Evolutionary conservation across 106 monocot species (phyloP).

Genomic region (Dioscorea alata): DNA sequence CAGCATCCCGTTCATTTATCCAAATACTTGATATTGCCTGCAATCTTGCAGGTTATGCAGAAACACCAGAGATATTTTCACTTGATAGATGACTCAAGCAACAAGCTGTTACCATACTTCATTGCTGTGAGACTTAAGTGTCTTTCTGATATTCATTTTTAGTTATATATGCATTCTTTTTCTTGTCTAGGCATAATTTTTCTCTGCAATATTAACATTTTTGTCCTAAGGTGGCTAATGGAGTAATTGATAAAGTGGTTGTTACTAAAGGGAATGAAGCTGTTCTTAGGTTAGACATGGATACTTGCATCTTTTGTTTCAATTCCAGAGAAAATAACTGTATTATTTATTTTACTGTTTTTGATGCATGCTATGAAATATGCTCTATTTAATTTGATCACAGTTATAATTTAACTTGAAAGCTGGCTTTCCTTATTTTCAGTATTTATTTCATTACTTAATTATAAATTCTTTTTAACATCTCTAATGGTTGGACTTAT

Average conservation of each 20-base stretch:
- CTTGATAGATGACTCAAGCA: slow-evolving; percentile 41
- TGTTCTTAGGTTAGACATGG: slow-evolving; percentile 58
- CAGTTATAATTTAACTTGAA: too few species aligned
- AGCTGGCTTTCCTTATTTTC: too few species aligned
- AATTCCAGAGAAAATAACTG: background rate
- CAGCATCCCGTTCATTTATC: background rate
- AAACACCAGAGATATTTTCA: slow-evolving; percentile 97
- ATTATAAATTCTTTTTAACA: background rate
- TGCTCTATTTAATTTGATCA: too few species aligned
- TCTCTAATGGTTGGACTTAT: background rate
- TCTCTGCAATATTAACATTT: too few species aligned
- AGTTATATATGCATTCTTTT: background rate
- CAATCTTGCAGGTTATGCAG: slow-evolving; percentile 80
- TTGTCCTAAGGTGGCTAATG: slow-evolving; percentile 80
- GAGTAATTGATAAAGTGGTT: slow-evolving; percentile 50
- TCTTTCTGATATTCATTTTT: background rate
- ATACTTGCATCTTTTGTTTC: background rate
- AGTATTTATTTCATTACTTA: too few species aligned
- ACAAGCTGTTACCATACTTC: slow-evolving; percentile 72
- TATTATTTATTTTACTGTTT: background rate
- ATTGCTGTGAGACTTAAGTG: slow-evolving; percentile 54
- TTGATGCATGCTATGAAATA: too few species aligned
- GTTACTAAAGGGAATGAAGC: slow-evolving; percentile 95
- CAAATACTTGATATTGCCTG: too few species aligned
- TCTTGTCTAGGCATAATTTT: background rate